A percentile compares a stretch with the other conserved stretches of the same genome.
These are phyloP conservation scores for Rusavskia elegans DNA, from an alignment of 495 filamentous ascomycete species.

Conservation along the genomic window DNA sequence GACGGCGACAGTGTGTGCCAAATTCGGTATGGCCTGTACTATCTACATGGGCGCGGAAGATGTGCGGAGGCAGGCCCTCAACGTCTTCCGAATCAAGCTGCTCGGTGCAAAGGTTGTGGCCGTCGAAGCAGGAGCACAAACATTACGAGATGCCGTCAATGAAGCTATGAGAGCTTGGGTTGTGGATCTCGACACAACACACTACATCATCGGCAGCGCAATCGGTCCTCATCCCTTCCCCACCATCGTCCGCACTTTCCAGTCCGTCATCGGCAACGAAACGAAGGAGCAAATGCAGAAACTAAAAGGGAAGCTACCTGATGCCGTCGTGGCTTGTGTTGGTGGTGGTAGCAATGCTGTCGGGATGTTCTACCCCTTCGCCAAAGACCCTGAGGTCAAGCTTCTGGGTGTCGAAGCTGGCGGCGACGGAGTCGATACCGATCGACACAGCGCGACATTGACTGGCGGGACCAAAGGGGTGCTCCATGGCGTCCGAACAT, in stretches of 20 bases:
- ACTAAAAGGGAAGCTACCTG: constrained; percentile 72
- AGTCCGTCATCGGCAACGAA: constrained; percentile 83
- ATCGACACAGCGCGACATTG: constrained; percentile 77
- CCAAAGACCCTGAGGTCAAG: constrained; percentile 67
- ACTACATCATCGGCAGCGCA: constrained; percentile 91
- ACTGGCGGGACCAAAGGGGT: constrained; percentile 81
- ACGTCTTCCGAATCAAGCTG: constrained; percentile 94
- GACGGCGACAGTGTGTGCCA: constrained; percentile 88
- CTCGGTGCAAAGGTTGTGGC: constrained; percentile 78
- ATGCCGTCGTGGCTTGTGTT: constrained; percentile 91
- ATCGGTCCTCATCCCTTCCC: constrained; percentile 94
- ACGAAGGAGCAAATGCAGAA: constrained; percentile 78
- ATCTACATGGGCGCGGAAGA: constrained; percentile 96
- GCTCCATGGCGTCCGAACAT: constrained; percentile 88
- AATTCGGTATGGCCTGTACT: constrained; percentile 90
- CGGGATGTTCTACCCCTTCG: constrained; percentile 95
- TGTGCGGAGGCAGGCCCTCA: constrained; percentile 80
- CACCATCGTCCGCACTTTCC: constrained; percentile 90
- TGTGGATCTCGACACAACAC: constrained; percentile 68
- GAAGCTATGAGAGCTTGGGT: constrained; percentile 86
- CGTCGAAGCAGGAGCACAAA: constrained; percentile 71
- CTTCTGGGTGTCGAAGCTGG: constrained; percentile 90
- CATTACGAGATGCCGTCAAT: constrained; percentile 90
- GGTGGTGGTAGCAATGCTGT: constrained; percentile 84
- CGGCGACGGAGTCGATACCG: constrained; percentile 85